Base-by-base conservation (phyloP, 345 rosid species). In the Gossypium stocksii region DNA sequence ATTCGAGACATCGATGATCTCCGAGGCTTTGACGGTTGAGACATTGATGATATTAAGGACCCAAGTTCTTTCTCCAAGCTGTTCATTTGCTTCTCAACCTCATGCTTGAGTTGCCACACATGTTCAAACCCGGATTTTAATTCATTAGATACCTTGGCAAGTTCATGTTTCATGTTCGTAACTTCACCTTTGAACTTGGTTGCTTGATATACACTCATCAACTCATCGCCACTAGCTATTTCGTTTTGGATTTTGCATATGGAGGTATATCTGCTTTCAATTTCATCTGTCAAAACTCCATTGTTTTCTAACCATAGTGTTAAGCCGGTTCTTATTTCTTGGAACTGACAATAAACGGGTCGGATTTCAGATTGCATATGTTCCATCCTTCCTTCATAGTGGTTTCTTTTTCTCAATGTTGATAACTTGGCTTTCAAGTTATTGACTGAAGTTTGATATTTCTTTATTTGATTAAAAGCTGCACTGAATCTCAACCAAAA, bases 401-500 rank as follows among this genome's bases (percentile, higher is more conserved):
- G 77, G 74, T 27, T 82, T 73, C 63, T 77, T 8, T 74, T 80
- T 43, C 76, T 76, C 66, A 87, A 70, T 66, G 76, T 89, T 20
- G 80, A 63, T 7, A 90, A 49, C 80, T 92, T 97, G 17, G 79
- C 84, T 59, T 83, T 86, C 63, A 94, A 74, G 74, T 92, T 98
- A 1, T 81, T 86, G 45, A 91, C 80, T 22, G 89, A 83, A 16
- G 82, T 86, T 70, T 91, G 89, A 76, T 82, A 92, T 77, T 89
- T 94, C 52, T 79, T 85, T 78, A 89, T 87, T 79, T 89, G 97
- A 79, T 94, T 97, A 54, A 89, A 83, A 0, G 91, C 79, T 29
- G 90, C 82, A 83, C 96, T 92, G 78, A 94, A 94, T 74, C 97
- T 89, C 81, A 94, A 77, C 98, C 98, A 94, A 85, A 94, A 92